These are phyloP conservation scores for Tetrapisispora iriomotensis DNA, from an alignment of 805 yeast genomes.

Conservation along the genomic window DNA sequence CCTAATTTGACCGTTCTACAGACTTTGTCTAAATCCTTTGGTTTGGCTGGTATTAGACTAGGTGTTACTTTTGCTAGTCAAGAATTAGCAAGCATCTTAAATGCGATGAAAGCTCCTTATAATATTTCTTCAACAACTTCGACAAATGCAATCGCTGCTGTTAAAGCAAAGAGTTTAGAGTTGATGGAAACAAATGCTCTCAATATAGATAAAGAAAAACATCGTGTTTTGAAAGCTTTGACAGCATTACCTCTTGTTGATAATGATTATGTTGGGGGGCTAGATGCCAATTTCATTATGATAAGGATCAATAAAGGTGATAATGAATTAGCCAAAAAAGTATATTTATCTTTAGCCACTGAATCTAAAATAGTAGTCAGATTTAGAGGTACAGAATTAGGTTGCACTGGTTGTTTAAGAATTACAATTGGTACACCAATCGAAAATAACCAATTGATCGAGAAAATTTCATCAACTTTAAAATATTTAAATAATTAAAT, in stretches of 20 bases:
- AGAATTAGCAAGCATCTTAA: slow-evolving; percentile 56
- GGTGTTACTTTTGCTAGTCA: slow-evolving; percentile 67
- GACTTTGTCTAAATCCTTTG: slow-evolving; percentile 90
- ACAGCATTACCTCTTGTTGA: slow-evolving; percentile 51
- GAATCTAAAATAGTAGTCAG: slow-evolving; percentile 74
- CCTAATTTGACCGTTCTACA: slow-evolving; percentile 83
- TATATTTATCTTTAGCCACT: slow-evolving; percentile 65
- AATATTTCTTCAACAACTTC: slow-evolving; percentile 80
- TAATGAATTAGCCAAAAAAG: slow-evolving; percentile 53
- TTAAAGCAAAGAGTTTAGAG: slow-evolving; percentile 45
- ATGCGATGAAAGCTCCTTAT: slow-evolving; percentile 93
- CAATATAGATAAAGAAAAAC: slow-evolving; percentile 47
- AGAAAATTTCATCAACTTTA: slow-evolving; percentile 35
- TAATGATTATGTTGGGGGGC: slow-evolving; percentile 64
- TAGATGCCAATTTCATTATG: slow-evolving; percentile 78
- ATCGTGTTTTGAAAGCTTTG: slow-evolving; percentile 42
- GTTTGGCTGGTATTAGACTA: slow-evolving; percentile 87
- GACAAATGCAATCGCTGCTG: slow-evolving; percentile 64
- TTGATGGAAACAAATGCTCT: slow-evolving; percentile 49
- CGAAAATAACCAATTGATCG: slow-evolving; percentile 55
- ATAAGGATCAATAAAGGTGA: slow-evolving; percentile 72
- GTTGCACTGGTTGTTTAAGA: slow-evolving; percentile 82
- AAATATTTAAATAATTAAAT: slow-evolving; percentile 10
- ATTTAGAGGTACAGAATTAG: slow-evolving; percentile 82
- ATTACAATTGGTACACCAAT: slow-evolving; percentile 75